These are phyloP conservation scores for Penicillium ochrochloron DNA, from an alignment of 495 filamentous ascomycete genomes.

Conservation along the genomic window DNA sequence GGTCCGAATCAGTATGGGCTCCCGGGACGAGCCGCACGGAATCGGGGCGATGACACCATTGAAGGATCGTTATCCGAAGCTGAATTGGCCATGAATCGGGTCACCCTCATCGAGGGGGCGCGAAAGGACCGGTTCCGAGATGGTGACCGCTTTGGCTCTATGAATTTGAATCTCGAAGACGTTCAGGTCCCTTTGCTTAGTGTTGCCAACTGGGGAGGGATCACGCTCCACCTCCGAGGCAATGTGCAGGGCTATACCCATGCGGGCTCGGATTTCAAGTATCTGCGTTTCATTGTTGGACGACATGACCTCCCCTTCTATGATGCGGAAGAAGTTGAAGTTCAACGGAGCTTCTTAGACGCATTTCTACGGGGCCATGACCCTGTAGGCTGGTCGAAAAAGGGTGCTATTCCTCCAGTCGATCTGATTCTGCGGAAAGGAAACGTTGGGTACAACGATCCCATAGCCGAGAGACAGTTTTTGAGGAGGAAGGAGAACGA, in stretches of 20 bases:
- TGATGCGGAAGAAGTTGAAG: slow-evolving; percentile 63
- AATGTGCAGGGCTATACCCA: slow-evolving; percentile 65
- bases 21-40: no score
- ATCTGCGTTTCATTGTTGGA: slow-evolving; percentile 67
- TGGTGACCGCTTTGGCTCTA: background rate
- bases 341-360: slow-evolving; percentile 67
- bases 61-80: no score
- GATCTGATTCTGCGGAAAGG: slow-evolving; percentile 64
- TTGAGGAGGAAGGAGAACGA: slow-evolving; percentile 54
- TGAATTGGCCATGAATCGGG: no score
- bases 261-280: slow-evolving; percentile 64
- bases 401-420: slow-evolving; percentile 55
- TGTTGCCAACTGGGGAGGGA: slow-evolving; percentile 72
- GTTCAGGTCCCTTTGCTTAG: slow-evolving; percentile 65
- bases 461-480: slow-evolving; percentile 56
- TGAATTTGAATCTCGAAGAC: slow-evolving; percentile 54
- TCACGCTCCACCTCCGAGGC: slow-evolving; percentile 63
- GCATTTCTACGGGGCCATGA: slow-evolving; percentile 70
- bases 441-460: slow-evolving; percentile 64
- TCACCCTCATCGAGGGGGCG: no score
- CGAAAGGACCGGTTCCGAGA: no score
- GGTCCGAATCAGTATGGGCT: no score
- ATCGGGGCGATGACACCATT: no score
- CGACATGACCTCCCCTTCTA: slow-evolving; percentile 75
- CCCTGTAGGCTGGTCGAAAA: slow-evolving; percentile 59